Evolutionary conservation across 768 basidiomycete genomes (phyloP).

Genomic region (Mycena amicta): DNA sequence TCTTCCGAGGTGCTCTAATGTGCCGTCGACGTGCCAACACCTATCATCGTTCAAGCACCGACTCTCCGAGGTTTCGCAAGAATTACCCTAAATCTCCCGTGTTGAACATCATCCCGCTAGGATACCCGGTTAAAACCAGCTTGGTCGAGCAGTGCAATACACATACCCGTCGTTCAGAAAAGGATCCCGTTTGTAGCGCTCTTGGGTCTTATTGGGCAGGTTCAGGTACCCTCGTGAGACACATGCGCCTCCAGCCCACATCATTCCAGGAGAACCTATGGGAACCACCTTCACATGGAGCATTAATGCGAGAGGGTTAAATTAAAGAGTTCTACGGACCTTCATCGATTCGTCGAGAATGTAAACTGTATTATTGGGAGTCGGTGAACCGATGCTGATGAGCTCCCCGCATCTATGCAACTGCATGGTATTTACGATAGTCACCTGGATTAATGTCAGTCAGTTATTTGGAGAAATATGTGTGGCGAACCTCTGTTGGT

Average conservation of each 20-base stretch:
- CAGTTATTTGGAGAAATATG: background rate
- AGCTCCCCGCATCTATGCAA: conserved; percentile 42
- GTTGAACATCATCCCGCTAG: conserved; percentile 58
- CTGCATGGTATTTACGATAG: conserved; percentile 61
- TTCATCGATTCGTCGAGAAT: conserved; percentile 28
- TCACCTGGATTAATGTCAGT: conserved; percentile 38
- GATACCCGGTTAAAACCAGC: background rate
- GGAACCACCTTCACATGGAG: conserved; percentile 27
- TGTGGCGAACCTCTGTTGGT: conserved; percentile 49
- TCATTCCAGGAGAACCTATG: conserved; percentile 41
- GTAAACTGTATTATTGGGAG: conserved; percentile 53
- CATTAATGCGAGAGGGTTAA: conserved; percentile 38
- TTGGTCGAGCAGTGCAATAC: background rate
- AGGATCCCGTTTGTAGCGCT: conserved; percentile 53
- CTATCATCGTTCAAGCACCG: conserved; percentile 15
- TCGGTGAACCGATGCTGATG: conserved; percentile 54
- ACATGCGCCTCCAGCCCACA: conserved; percentile 69
- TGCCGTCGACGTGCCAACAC: conserved; percentile 56
- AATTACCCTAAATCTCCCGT: conserved; percentile 58
- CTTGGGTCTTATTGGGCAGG: conserved; percentile 54
- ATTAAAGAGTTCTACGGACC: conserved; percentile 5
- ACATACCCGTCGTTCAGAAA: conserved; percentile 51
- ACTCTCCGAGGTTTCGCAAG: background rate
- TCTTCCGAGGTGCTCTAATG: conserved; percentile 58
- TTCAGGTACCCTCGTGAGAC: conserved; percentile 59